Conservation (phyloP, 2,329 filamentous ascomycete species). For the Aspergillus calidoustus region DNA sequence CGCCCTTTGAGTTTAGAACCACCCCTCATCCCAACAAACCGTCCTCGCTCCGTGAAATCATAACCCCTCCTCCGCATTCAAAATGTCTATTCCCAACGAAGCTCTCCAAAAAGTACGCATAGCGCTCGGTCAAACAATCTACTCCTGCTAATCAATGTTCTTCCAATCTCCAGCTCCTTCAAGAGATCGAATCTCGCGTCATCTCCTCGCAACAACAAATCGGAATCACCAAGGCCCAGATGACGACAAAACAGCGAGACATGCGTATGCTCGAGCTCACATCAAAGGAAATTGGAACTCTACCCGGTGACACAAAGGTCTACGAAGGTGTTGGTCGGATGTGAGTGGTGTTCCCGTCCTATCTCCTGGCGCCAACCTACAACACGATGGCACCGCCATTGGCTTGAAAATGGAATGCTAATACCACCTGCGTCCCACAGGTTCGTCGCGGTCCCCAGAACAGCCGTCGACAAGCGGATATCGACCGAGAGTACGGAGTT, state of each 20-base stretch:
- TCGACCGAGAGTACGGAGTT: constrained; percentile 73
- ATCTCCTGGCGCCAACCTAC: too few species aligned
- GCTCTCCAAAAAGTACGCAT: constrained; percentile 81
- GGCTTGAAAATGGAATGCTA: not conserved
- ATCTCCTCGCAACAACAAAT: constrained; percentile 91
- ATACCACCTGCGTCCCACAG: constrained; percentile 51
- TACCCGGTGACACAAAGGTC: constrained; percentile 76
- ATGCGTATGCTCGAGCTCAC: constrained; percentile 88
- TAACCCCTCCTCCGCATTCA: constrained; percentile 30
- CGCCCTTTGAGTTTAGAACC: not conserved
- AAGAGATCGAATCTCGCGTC: constrained; percentile 92
- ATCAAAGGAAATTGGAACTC: constrained; percentile 75
- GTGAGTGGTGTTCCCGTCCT: constrained; percentile 56
- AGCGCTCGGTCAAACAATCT: not conserved
- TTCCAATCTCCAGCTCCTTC: constrained; percentile 68
- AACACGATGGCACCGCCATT: not conserved
- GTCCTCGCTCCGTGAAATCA: not conserved
- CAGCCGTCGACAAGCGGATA: constrained; percentile 75
- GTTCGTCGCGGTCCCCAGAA: constrained; percentile 81
- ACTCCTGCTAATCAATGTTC: not conserved
- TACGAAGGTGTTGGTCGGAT: constrained; percentile 98
- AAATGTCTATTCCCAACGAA: constrained; percentile 92
- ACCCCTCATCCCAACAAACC: not conserved
- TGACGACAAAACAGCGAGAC: constrained; percentile 83
- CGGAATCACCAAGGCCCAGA: constrained; percentile 79